Evolutionary conservation across 768 basidiomycete species (phyloP), one percentile per base, ranked within the genome.

Genomic region (Pleurotus djamor): DNA sequence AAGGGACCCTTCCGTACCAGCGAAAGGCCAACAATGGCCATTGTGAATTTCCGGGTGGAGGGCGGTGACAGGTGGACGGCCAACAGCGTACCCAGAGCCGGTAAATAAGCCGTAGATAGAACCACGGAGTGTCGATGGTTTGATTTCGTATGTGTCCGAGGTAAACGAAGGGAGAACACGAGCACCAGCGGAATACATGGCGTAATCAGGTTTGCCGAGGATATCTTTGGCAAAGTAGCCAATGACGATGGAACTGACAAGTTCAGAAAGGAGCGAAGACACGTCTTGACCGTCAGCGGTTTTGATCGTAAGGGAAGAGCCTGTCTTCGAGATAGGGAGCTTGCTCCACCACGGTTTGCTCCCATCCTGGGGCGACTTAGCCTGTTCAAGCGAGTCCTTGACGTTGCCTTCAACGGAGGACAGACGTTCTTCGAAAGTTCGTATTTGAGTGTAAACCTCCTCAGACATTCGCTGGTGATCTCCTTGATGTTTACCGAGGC

Each of bases 21-120:
- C 76, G 75, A 98, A 94, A 1, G 96, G 92, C 95, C 96, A 99
- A 73, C 96, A 99, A 58, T 88, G 82, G 3, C 97, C 96, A 36
- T 85, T 86, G 58, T 89, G 83, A 32, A 79, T 76, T 61, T 97
- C 93, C 60, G 92, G 88, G 66, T 96, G 90, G n/a, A 99, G 78
- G 2, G 92, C 93, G 0, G 84, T 89, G 51, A 94, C 84, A 0
- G 96, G 95, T 0, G 92, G 84, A 13, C 87, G 84, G n/a, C 93
- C 95, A 47, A 86, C 72, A 44, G 85, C 78, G 63, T 80, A 79
- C 16, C 83, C 84, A 47, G 78, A 77, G 37, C 89, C 89, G 0
- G 87, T 86, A 65, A 91, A 64, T 60, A 83, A 72, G 13, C 85
- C 77, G 17, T 84, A 55, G 28, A 89, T 61, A 17, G 85, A 76